Conservation (phyloP, 768 basidiomycete genomes). For the Naganishia vaughanmartiniae region DNA sequence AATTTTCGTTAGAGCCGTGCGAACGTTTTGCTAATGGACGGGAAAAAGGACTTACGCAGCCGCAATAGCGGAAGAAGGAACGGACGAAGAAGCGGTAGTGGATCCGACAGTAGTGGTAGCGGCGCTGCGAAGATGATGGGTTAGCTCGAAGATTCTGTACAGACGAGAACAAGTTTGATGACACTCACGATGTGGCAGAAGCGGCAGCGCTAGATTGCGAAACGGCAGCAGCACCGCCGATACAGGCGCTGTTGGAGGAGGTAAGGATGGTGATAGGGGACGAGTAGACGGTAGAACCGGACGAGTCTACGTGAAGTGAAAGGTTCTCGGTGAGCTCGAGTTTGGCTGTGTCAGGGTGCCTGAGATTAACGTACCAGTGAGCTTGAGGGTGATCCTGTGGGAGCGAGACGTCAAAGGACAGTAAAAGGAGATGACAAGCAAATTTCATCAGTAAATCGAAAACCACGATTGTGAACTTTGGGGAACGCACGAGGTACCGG, state of each 20-base stretch:
- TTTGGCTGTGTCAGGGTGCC: not conserved
- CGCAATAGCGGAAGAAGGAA: not conserved
- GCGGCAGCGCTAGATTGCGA: conserved; percentile 31
- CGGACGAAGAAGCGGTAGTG: conserved; percentile 22
- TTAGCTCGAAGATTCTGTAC: not conserved
- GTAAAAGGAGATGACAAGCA: not conserved
- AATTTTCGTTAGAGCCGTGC: not conserved
- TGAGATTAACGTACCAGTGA: conserved; percentile 7
- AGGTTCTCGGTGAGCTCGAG: not conserved
- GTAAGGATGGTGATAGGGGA: conserved; percentile 43
- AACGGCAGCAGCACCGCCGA: conserved; percentile 39
- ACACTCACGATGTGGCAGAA: conserved; percentile 19
- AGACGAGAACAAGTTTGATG: not conserved
- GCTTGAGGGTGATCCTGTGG: conserved; percentile 19
- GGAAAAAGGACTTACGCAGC: conserved; percentile 16
- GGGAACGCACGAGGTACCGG: conserved; percentile 53
- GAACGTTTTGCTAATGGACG: too few relatives aligned
- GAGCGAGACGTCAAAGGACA: not conserved
- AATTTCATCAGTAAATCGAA: not conserved
- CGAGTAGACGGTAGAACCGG: conserved; percentile 55
- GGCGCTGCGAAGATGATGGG: conserved; percentile 19
- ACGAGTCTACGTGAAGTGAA: conserved; percentile 59
- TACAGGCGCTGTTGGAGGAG: conserved; percentile 41
- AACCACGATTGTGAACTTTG: not conserved
- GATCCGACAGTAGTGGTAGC: conserved; percentile 7